Base-by-base conservation (phyloP, 208 protist species). In the Crithidia brevicula region DNA sequence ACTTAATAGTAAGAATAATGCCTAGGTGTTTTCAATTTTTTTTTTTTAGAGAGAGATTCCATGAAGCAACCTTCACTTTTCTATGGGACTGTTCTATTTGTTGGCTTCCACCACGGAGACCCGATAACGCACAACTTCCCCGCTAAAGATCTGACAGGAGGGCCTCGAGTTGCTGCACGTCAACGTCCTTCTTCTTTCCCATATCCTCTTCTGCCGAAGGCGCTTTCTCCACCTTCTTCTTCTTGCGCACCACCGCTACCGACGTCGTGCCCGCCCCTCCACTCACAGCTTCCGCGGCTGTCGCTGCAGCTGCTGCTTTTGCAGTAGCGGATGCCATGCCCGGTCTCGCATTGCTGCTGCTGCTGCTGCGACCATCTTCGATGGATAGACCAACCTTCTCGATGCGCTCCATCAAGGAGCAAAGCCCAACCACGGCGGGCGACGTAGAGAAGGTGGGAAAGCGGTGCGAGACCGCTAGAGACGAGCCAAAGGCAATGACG, bases 211-310 rank as follows among this genome's bases (percentile, higher is more conserved):
- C 45, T 69, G 50, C 45, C 27, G 73, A 31, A 50, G 27, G 15
- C 23, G 25, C 38, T 66, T 40, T 72, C 47, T 88, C 80, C 18
- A 79, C 42, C 66, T 88, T 93, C 64, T 79, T 84, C 45, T 92
- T 92, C 72, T 96, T 96, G 49, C 80, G 77, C 22, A 92, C 86
- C 3, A 87, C 81, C 22, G 70, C 86, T 3, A 85, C 82, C 1
- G 45, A 36, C 28, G 38, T 51, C 20, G 58, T 51, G 22, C 20
- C 63, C 13, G n/a, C 18, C 27, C 23, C 22, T 0, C 49, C 25
- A 9, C 46, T 20, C 18, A 49, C 23, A 1, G 15, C 52, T 60
- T 11, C 18, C 36, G 36, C 34, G 3, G 52, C 42, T 45, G 30
- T 36, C 56, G 43, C 71, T 53, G 22, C 77, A 62, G 3, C 70